Base-by-base conservation (phyloP, 2,329 filamentous ascomycete species). In the Xylariaceae sp. region DNA sequence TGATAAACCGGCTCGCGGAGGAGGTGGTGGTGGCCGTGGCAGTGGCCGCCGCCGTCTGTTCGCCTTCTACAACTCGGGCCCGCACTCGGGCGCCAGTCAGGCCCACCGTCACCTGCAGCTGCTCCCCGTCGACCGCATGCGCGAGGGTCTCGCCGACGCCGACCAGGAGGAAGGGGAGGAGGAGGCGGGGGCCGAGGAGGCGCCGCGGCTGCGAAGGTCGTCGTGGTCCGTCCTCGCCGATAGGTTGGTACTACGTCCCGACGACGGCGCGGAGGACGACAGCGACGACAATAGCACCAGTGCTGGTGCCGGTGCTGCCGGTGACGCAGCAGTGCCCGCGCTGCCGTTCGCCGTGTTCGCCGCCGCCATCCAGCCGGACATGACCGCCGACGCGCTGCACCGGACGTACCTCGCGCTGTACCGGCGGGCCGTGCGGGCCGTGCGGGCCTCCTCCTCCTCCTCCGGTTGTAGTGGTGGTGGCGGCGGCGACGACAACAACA, bases 61-160 rank as follows among this genome's bases (percentile, higher is more conserved):
- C 44, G 76, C 71, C 1, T 83, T 83, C 51, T 84, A 81, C 66
- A 87, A 86, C 56, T 78, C 74, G 19, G 82, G 82, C 2, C 55
- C 66, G 9, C 68, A 80, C 47, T 83, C 78, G 4, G 82, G 81
- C 3, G 80, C 81, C 2, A 82, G 77, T 43, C 81, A 87, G 52
- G 72, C 80, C 10, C 82, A 86, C 50, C 59, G 82, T 4, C 82
- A 87, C 48, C 56, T 87, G 17, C 82, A 87, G 54, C 67, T 86
- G n/a, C 57, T 87, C 3, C 79, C 80, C 0, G 66, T 84, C 0
- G 65, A 71, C 6, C 59, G 65, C 13, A 85, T 86, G 79, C 65
- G 60, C 22, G 66, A 68, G 10, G 75, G 73, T 0, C 45, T 77
- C 5, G 55, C 52, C 1, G 32, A 41, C 9, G 39, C 47, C 4